Evolutionary conservation across 2,329 filamentous ascomycete genomes (phyloP), one percentile per base, ranked within the genome.

Genomic region (Spiromastix sp.): DNA sequence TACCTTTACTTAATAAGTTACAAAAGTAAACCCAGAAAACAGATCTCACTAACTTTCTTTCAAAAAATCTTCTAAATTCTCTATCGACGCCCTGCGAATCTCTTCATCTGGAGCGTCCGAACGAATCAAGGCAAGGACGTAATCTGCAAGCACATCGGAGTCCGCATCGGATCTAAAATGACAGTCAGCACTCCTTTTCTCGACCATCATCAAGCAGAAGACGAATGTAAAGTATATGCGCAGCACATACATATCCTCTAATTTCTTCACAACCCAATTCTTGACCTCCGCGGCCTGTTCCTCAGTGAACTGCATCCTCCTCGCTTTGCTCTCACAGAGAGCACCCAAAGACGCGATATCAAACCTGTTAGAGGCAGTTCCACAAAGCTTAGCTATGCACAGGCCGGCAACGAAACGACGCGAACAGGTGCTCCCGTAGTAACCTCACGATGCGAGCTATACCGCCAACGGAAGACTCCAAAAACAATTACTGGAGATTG

Each of bases 141-240:
- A 78, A 45, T 78, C 74, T 19, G 71, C 72, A 13, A 78, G 67
- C 2, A 77, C 70, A 44, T 73, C 72, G 9, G 67, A 66, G 48
- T 78, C 74, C 19, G 72, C 74, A 50, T 77, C 73, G n/a, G 70
- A 74, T 42, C 72, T 74, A 45, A 30, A 36, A n/a, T n/a, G n/a
- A n/a, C n/a, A n/a, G n/a, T n/a, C n/a, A n/a, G n/a, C n/a, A n/a
- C n/a, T n/a, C n/a, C n/a, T n/a, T 20, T 12, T 16, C 19, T 16
- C 19, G n/a, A 15, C 34, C 25, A 39, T 18, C 20, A 12, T 22
- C 20, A 30, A 20, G 25, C 16, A 4, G 6, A 24, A 12, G 32
- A 10, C 5, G 15, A 32, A 15, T 10, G 26, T 19, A 31, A 12
- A 16, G 32, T 37, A 9, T 28, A 30, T 18, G 12, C 10, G 7